These are phyloP conservation scores for Backusella tarrabulga DNA, from an alignment of 192 early-diverging fungal genomes.

Conservation along the genomic window DNA sequence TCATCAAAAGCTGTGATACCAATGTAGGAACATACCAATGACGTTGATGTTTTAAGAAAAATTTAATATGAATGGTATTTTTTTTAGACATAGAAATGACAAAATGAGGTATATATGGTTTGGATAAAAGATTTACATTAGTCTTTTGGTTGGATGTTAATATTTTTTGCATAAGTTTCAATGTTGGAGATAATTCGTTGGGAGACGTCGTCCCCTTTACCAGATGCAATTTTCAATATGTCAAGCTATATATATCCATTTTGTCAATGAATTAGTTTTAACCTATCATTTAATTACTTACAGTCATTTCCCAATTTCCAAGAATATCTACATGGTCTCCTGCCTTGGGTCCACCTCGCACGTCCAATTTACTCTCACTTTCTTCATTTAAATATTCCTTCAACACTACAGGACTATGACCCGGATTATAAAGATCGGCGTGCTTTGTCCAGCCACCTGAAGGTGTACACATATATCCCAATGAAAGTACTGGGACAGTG, in stretches of 20 bases:
- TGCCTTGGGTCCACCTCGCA: conserved; percentile 70
- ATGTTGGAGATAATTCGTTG: conserved; percentile 25
- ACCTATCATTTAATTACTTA: background rate
- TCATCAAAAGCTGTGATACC: too few species aligned
- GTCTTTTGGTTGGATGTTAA: background rate
- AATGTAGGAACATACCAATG: too few species aligned
- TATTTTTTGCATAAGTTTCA: background rate
- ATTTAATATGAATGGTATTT: too few species aligned
- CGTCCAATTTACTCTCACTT: conserved; percentile 55
- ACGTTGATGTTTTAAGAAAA: too few species aligned
- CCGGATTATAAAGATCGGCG: conserved; percentile 72
- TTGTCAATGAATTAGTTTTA: background rate
- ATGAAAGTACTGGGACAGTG: conserved; percentile 81
- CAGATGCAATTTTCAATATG: conserved; percentile 21
- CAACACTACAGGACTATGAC: conserved; percentile 61
- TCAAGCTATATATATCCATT: background rate
- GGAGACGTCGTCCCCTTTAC: conserved; percentile 10
- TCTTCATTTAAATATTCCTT: conserved; percentile 66
- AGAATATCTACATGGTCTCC: conserved; percentile 87
- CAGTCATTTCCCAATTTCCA: conserved; percentile 73
- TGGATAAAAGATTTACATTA: background rate
- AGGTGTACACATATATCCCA: conserved; percentile 80
- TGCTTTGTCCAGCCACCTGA: conserved; percentile 72
- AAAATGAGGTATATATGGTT: background rate
- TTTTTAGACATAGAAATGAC: too few species aligned